Evolutionary conservation across 306 rosid genomes (phyloP), one percentile per base, ranked within the genome.

Genomic region (Pyrus communis): DNA sequence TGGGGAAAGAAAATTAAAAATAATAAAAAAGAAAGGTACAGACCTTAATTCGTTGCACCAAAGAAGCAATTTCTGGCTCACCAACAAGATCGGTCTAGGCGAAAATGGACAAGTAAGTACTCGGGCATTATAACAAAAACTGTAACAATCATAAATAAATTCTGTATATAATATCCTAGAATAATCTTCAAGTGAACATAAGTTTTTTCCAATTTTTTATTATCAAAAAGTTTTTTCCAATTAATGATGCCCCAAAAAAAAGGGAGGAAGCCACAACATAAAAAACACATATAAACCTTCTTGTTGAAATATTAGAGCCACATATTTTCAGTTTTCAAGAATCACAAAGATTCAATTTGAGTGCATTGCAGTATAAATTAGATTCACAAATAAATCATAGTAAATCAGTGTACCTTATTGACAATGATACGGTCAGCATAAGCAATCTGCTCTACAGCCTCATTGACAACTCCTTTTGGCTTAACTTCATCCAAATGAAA

Each of bases 371-470:
- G 5, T 68, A 65, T 45, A 40, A 54, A 74, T 40, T 18, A 71
- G 35, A 42, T 33, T 33, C 63, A 33, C 45, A 57, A 64, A 35
- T 31, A 40, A 21, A 30, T 30, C 46, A 30, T 23, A 57, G 45
- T 5, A 64, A 28, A 9, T 40, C 64, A 66, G 35, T 35, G 28
- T 83, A 92, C 99, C 99, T 95, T 95, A 79, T 95, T 95, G 70
- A 95, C 91, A 76, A 95, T 92, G 75, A 95, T 92, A 42, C 99
- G 91, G 82, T 92, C 97, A 1, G 99, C 99, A 72, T 92, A 95
- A 7, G 97, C 99, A 88, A 95, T 92, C 78, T 92, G 97, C 77
- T 92, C 99, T 23, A 95, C 67, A 7, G 97, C 97, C 86, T 92
- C 99, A 60, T 92, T 95, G 43, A 92, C 97, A 31, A 90, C 79